Conservation (phyloP, 441 rosid genomes). For the Sinapis alba region DNA sequence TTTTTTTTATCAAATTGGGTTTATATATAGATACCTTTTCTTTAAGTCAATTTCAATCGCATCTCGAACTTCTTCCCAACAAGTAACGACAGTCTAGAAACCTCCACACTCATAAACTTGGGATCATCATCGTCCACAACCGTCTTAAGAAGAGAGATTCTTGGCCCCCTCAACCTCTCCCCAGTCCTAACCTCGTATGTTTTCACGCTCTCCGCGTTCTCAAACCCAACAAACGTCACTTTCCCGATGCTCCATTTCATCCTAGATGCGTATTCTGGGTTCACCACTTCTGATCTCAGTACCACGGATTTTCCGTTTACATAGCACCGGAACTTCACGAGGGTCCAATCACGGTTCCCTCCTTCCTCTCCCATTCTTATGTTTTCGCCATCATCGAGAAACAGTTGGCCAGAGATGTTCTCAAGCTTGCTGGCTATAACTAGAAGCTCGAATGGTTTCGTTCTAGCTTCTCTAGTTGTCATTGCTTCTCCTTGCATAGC, state of each 20-base stretch:
- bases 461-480: constrained; percentile 65
- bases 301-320: constrained; percentile 23
- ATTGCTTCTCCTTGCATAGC: constrained; percentile 77
- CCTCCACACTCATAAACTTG: constrained; percentile 41
- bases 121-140: constrained; percentile 18
- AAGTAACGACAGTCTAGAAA: constrained; percentile 36
- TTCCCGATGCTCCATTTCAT: constrained; percentile 57
- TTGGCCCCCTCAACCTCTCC: constrained; percentile 17
- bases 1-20: constrained; percentile 5
- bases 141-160: constrained; percentile 25
- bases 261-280: constrained; percentile 55
- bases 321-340: constrained; percentile 48
- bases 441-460: constrained; percentile 57
- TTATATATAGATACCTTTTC: background rate
- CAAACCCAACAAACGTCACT: constrained; percentile 60
- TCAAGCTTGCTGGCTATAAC: constrained; percentile 49
- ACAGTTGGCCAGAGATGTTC: constrained; percentile 56
- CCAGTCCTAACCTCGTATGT: constrained; percentile 32
- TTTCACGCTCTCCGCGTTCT: constrained; percentile 30
- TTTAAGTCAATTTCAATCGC: constrained; percentile 33
- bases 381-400: constrained; percentile 70
- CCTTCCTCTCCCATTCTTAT: constrained; percentile 54
- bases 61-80: constrained; percentile 48
- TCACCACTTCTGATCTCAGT: constrained; percentile 52
- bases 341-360: constrained; percentile 54